phyloP scores from a whole-genome alignment of 2,329 filamentous ascomycete genomes.

The Biscogniauxia sp. region DNA sequence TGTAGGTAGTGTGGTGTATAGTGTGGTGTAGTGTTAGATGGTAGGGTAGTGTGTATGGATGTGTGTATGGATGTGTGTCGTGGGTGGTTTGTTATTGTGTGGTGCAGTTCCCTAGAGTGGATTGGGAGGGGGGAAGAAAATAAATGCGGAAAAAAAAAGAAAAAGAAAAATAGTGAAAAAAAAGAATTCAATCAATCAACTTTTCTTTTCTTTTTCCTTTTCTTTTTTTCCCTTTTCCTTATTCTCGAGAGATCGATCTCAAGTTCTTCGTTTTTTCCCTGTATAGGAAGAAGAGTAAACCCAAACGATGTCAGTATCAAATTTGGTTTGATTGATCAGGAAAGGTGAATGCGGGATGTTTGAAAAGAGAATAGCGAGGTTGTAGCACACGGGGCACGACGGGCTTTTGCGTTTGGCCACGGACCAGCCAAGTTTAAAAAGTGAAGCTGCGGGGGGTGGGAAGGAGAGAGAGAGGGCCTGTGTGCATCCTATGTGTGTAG shows the following conservation, averaged over 20 bases:
- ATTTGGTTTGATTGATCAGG: conserved; percentile 43
- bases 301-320: conserved; percentile 38
- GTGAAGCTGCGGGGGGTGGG: conserved; percentile 26
- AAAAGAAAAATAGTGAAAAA: too few relatives aligned
- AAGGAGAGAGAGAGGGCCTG: conserved; percentile 27
- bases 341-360: conserved; percentile 47
- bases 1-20: too few relatives aligned
- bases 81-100: background rate
- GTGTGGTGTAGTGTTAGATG: background rate
- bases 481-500: conserved; percentile 1
- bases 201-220: too few relatives aligned
- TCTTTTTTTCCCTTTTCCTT: too few relatives aligned
- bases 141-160: too few relatives aligned
- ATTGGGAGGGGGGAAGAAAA: background rate
- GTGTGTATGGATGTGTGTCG: background rate
- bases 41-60: background rate
- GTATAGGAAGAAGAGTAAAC: conserved; percentile 22
- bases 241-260: too few relatives aligned
- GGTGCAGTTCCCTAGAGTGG: background rate
- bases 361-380: conserved; percentile 52
- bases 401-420: conserved; percentile 38
- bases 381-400: conserved; percentile 39
- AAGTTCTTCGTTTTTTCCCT: too few relatives aligned
- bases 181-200: too few relatives aligned
- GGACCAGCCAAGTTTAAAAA: conserved; percentile 37